These are phyloP conservation scores for Phytophthora pisi DNA, from an alignment of 352 stramenopile genomes.

Conservation along the genomic window DNA sequence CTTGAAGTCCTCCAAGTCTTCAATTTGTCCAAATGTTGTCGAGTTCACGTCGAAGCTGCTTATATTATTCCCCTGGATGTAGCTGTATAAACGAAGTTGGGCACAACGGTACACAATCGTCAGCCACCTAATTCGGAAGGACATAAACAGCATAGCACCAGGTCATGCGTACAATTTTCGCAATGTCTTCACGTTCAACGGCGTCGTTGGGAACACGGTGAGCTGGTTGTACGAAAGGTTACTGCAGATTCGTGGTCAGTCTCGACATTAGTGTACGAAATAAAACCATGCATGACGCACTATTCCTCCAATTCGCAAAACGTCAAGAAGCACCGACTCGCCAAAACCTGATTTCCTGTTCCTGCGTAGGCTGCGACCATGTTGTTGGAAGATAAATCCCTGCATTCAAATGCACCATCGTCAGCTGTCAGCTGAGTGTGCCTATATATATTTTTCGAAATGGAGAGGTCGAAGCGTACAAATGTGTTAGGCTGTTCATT, in stretches of 20 bases:
- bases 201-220: constrained; percentile 29
- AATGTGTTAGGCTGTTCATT: constrained; percentile 27
- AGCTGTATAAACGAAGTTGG: constrained; percentile 10
- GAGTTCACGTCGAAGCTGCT: constrained; percentile 33
- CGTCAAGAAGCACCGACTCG: constrained; percentile 19
- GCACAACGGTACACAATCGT: neutral
- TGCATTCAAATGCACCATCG: constrained; percentile 10
- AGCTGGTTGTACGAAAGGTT: constrained; percentile 48
- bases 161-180: constrained; percentile 27
- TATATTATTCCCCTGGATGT: constrained; percentile 38
- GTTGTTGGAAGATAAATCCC: constrained; percentile 51
- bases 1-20: constrained; percentile 29
- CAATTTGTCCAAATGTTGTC: constrained; percentile 28
- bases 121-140: neutral
- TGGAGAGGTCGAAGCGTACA: constrained; percentile 26
- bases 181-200: constrained; percentile 32
- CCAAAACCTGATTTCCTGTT: constrained; percentile 22
- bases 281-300: constrained; percentile 18
- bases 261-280: neutral
- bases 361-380: constrained; percentile 39
- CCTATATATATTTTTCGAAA: neutral
- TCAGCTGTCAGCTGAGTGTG: neutral
- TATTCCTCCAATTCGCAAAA: constrained; percentile 37
- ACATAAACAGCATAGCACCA: neutral
- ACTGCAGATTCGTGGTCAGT: constrained; percentile 13